Conservation (phyloP, 2,329 filamentous ascomycete genomes). For the Rutstroemia sp. region DNA sequence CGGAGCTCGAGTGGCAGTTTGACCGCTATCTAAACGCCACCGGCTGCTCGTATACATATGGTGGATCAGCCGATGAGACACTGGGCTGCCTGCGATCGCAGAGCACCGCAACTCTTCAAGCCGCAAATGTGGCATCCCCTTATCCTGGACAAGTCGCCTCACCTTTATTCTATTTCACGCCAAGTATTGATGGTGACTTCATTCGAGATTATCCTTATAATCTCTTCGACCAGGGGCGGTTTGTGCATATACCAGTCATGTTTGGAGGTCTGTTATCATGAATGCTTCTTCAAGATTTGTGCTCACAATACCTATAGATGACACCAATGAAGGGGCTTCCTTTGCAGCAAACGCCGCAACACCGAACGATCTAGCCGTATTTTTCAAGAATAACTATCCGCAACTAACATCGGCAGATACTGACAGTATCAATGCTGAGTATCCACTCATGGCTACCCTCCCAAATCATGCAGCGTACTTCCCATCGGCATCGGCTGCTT, state of each 20-base stretch:
- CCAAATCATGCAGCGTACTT: slow-evolving; percentile 32
- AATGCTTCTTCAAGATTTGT: too few species aligned
- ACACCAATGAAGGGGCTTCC: slow-evolving; percentile 50
- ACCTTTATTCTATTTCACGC: slow-evolving; percentile 35
- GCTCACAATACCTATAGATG: slow-evolving; percentile 21
- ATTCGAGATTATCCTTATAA: slow-evolving; percentile 33
- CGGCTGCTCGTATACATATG: slow-evolving; percentile 24
- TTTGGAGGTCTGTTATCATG: slow-evolving; percentile 28
- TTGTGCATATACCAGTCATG: slow-evolving; percentile 35
- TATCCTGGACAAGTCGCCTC: slow-evolving; percentile 31
- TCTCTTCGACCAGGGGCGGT: slow-evolving; percentile 31
- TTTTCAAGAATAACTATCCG: slow-evolving; percentile 34
- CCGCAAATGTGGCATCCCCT: slow-evolving; percentile 30
- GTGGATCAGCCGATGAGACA: slow-evolving; percentile 15
- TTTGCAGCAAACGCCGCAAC: slow-evolving; percentile 38
- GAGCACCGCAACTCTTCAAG: slow-evolving; percentile 32
- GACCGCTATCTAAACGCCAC: slow-evolving; percentile 30
- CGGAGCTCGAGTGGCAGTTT: slow-evolving; percentile 36
- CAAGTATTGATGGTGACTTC: slow-evolving; percentile 36
- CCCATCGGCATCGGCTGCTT: slow-evolving; percentile 33
- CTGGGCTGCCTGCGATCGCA: slow-evolving; percentile 33
- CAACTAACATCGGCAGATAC: slow-evolving; percentile 25
- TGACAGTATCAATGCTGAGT: slow-evolving; percentile 27
- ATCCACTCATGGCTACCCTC: slow-evolving; percentile 25
- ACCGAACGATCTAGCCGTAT: slow-evolving; percentile 28